These are phyloP conservation scores for Botrytis medusae DNA, from an alignment of 2,329 filamentous ascomycete genomes.

Conservation along the genomic window DNA sequence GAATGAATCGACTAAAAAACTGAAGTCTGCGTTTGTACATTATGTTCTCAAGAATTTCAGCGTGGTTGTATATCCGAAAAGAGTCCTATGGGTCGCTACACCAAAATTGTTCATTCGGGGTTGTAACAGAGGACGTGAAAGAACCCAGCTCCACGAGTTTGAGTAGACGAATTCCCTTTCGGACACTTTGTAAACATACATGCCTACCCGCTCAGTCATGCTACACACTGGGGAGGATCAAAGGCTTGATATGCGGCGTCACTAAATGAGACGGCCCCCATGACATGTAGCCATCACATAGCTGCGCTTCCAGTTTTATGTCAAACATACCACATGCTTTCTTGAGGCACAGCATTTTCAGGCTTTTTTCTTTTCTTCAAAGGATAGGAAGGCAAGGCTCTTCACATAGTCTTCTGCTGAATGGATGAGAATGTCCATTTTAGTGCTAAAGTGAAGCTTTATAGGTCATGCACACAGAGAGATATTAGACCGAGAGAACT, in stretches of 20 bases:
- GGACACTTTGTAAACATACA: not conserved
- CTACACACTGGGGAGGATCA: not conserved
- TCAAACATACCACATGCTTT: not conserved
- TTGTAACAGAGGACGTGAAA: not conserved
- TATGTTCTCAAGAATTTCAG: not conserved
- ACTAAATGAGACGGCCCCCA: not conserved
- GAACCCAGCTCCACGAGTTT: not conserved
- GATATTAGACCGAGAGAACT: too few relatives aligned
- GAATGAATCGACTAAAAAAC: not conserved
- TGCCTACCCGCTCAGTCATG: rapidly evolving
- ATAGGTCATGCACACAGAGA: not conserved
- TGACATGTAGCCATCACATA: not conserved
- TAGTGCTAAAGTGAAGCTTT: too few relatives aligned
- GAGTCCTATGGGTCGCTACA: too few relatives aligned
- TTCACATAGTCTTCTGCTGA: not conserved
- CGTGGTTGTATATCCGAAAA: not conserved
- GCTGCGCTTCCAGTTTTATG: not conserved
- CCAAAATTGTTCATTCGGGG: not conserved
- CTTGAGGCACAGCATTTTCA: not conserved
- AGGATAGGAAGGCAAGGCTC: not conserved
- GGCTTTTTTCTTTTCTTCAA: not conserved
- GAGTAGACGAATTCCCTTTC: not conserved
- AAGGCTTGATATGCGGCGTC: not conserved
- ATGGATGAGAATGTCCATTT: not conserved
- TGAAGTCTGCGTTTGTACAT: not conserved